Conservation (phyloP, 1,284 basidiomycete species). For the Sporisorium exsertum region DNA sequence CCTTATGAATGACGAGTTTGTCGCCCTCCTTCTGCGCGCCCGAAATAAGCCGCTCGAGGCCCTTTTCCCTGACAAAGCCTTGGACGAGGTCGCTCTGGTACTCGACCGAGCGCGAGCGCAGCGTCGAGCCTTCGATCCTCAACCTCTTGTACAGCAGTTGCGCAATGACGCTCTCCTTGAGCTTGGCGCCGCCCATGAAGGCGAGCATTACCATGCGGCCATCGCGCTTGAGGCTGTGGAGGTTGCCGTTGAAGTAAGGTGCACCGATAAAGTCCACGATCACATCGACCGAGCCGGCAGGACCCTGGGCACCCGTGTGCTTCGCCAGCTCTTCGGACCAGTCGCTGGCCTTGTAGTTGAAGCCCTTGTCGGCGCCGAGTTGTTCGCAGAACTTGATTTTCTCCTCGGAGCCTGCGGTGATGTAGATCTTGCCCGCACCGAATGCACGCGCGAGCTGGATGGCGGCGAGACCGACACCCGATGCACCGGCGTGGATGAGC, state of each 20-base stretch:
- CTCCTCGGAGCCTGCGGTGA: slow-evolving; percentile 84
- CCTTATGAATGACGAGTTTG: slow-evolving; percentile 70
- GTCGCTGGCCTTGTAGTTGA: slow-evolving; percentile 87
- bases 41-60: slow-evolving; percentile 40
- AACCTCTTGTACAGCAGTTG: slow-evolving; percentile 87
- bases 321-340: slow-evolving; percentile 76
- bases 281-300: slow-evolving; percentile 76
- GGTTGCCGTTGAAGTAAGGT: slow-evolving; percentile 85
- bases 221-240: slow-evolving; percentile 80
- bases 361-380: slow-evolving; percentile 76
- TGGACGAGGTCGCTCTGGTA: slow-evolving; percentile 85
- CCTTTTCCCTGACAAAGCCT: slow-evolving; percentile 72
- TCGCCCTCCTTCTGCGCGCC: slow-evolving; percentile 22
- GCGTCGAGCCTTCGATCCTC: slow-evolving; percentile 87
- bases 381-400: slow-evolving; percentile 83
- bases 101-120: slow-evolving; percentile 80
- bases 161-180: slow-evolving; percentile 76
- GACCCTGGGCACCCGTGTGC: slow-evolving; percentile 49
- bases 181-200: slow-evolving; percentile 78
- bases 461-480: slow-evolving; percentile 85
- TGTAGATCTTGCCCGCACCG: slow-evolving; percentile 72
- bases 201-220: slow-evolving; percentile 81
- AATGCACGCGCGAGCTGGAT: slow-evolving; percentile 85
- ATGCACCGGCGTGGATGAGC: slow-evolving; percentile 81
- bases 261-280: slow-evolving; percentile 89